Evolutionary conservation across 2,329 filamentous ascomycete species (phyloP).

Genomic region (Clarireedia monteithiana): DNA sequence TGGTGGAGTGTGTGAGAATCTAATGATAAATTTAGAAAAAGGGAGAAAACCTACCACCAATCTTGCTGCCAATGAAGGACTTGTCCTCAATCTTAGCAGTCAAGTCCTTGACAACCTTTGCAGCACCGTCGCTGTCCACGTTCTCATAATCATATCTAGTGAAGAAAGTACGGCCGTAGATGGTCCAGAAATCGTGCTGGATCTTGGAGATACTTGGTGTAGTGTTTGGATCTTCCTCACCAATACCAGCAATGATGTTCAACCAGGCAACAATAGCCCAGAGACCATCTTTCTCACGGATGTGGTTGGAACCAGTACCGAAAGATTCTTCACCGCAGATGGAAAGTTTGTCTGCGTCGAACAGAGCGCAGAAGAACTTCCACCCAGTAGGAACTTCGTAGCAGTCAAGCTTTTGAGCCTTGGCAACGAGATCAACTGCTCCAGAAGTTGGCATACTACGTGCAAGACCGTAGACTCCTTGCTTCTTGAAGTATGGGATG

Average conservation of each 20-base stretch:
- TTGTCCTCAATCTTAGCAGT: constrained; percentile 67
- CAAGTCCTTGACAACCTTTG: constrained; percentile 80
- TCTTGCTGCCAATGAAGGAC: constrained; percentile 72
- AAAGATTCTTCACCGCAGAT: constrained; percentile 99
- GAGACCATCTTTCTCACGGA: constrained; percentile 96
- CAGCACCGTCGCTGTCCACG: constrained; percentile 82
- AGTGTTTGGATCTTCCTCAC: constrained; percentile 68
- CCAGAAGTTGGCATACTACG: constrained; percentile 97
- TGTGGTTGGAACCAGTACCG: constrained; percentile 96
- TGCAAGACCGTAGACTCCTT: constrained; percentile 90
- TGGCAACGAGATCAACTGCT: constrained; percentile 90
- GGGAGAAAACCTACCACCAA: constrained; percentile 49
- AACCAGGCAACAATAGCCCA: constrained; percentile 98
- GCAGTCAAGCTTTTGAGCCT: constrained; percentile 82
- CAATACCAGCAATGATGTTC: constrained; percentile 94
- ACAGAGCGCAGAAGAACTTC: constrained; percentile 98
- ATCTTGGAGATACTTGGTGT: constrained; percentile 93
- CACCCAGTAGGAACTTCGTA: constrained; percentile 98
- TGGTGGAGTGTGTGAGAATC: background rate
- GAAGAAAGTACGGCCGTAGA: constrained; percentile 97
- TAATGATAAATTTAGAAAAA: background rate
- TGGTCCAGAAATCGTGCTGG: constrained; percentile 94
- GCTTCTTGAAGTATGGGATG: constrained; percentile 97
- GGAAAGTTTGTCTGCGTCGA: constrained; percentile 90
- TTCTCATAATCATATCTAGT: constrained; percentile 98